Percentiles rank a stretch among this genome's conserved stretches.
Evolutionary conservation across 2,329 filamentous ascomycete genomes (phyloP).

Genomic region (Venturia pyrina): DNA sequence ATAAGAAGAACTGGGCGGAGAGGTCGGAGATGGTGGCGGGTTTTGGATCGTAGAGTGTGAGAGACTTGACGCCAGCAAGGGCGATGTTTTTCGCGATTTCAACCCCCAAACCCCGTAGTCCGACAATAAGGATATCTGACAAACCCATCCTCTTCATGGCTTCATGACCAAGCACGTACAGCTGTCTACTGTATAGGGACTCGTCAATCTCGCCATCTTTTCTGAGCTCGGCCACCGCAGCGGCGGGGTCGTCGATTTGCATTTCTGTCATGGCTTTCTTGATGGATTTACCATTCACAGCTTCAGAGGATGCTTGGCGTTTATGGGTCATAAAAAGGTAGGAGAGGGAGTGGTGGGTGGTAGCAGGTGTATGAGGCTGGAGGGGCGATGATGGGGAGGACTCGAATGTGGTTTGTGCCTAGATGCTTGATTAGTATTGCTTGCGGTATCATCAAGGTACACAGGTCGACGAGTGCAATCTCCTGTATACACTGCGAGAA

Average conservation of each 20-base stretch:
- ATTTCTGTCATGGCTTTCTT: slow-evolving; percentile 29
- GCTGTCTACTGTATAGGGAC: slow-evolving; percentile 57
- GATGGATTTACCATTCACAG: neutral
- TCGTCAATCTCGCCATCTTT: slow-evolving; percentile 55
- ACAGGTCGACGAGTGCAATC: neutral
- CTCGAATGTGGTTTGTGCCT: neutral
- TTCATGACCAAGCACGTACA: slow-evolving; percentile 64
- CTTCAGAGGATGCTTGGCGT: neutral
- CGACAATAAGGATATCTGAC: slow-evolving; percentile 86
- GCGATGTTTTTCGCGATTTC: slow-evolving; percentile 99
- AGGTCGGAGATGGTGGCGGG: slow-evolving; percentile 79
- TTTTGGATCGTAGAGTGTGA: slow-evolving; percentile 84
- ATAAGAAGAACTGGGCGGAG: slow-evolving; percentile 95
- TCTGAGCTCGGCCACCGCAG: slow-evolving; percentile 50
- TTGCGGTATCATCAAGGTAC: neutral
- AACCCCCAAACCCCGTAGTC: slow-evolving; percentile 86
- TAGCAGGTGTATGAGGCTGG: neutral
- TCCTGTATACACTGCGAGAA: neutral
- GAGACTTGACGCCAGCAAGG: slow-evolving; percentile 92
- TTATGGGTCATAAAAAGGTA: neutral
- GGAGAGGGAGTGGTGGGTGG: too few relatives aligned
- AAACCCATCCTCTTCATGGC: slow-evolving; percentile 99
- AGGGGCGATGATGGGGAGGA: neutral
- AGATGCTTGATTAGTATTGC: neutral
- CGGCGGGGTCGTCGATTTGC: slow-evolving; percentile 50